phyloP scores from a whole-genome alignment of 2,329 filamentous ascomycete genomes.

The Apiospora sp. region DNA sequence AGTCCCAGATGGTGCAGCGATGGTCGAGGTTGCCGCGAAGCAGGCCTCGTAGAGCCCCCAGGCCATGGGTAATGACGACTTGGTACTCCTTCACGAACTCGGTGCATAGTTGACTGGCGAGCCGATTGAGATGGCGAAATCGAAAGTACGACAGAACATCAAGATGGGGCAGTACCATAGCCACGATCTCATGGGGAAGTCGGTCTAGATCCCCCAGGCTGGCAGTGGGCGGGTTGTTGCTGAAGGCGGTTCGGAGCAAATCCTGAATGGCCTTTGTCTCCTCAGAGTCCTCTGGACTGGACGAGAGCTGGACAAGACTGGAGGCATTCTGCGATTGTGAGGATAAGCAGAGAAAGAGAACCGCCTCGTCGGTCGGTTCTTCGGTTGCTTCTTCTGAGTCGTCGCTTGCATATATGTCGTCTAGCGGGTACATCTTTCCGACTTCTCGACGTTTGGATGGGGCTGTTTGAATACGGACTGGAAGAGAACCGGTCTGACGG shows the following conservation, averaged over 20 bases:
- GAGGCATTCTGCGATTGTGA: no score
- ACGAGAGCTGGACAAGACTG: not conserved
- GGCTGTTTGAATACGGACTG: no score
- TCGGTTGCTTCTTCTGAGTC: no score
- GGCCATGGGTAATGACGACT: not conserved
- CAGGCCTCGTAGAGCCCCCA: not conserved
- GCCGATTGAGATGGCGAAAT: not conserved
- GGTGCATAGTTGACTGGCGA: not conserved
- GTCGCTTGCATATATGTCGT: no score
- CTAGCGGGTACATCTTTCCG: no score
- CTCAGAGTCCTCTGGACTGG: not conserved
- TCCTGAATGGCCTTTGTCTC: not conserved
- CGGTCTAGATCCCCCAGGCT: not conserved
- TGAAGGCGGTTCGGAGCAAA: not conserved
- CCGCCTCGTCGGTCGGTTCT: no score
- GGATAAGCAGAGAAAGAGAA: no score
- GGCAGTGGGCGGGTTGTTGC: not conserved
- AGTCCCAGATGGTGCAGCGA: not conserved
- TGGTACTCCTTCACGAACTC: not conserved
- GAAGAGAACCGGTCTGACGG: no score
- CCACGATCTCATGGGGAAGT: not conserved
- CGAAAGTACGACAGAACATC: not conserved
- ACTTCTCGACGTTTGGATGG: no score
- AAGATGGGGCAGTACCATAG: not conserved
- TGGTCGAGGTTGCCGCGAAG: not conserved